Conservation (phyloP, 1,284 basidiomycete species). For the Leccinum pachyderme region DNA sequence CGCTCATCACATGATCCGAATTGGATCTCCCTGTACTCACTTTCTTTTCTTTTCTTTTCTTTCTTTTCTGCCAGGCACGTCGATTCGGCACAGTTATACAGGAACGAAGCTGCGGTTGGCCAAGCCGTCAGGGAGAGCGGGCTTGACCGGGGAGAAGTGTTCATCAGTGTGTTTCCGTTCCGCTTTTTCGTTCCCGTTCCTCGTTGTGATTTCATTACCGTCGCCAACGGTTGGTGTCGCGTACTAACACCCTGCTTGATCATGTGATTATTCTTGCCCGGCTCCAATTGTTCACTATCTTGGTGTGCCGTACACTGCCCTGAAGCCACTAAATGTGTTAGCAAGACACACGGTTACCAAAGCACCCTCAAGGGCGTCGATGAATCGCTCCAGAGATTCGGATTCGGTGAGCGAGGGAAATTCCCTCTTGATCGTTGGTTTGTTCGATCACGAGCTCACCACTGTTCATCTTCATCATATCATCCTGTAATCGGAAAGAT, state of each 20-base stretch:
- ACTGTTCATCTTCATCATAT: neutral
- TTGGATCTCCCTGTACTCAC: neutral
- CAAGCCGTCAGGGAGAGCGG: slow-evolving; percentile 55
- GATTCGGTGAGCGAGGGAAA: slow-evolving; percentile 42
- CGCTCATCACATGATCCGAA: neutral
- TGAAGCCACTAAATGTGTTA: slow-evolving; percentile 62
- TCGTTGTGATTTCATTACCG: neutral
- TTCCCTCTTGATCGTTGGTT: neutral
- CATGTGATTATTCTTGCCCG: neutral
- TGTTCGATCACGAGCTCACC: neutral
- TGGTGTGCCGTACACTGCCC: neutral
- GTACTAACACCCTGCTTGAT: neutral
- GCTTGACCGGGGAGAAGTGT: slow-evolving; percentile 54
- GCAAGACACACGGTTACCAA: slow-evolving; percentile 57
- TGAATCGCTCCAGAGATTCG: slow-evolving; percentile 52
- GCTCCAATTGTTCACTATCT: neutral
- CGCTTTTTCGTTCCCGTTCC: neutral
- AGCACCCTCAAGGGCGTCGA: slow-evolving; percentile 55
- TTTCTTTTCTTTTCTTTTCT: neutral
- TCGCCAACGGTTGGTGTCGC: neutral
- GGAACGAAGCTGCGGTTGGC: slow-evolving; percentile 68
- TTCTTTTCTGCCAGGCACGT: slow-evolving; percentile 47
- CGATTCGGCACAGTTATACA: slow-evolving; percentile 72
- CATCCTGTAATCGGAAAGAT: slow-evolving; percentile 35
- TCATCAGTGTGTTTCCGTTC: slow-evolving; percentile 55